Base-by-base conservation (phyloP, 495 filamentous ascomycete species). In the Letharia columbiana region DNA sequence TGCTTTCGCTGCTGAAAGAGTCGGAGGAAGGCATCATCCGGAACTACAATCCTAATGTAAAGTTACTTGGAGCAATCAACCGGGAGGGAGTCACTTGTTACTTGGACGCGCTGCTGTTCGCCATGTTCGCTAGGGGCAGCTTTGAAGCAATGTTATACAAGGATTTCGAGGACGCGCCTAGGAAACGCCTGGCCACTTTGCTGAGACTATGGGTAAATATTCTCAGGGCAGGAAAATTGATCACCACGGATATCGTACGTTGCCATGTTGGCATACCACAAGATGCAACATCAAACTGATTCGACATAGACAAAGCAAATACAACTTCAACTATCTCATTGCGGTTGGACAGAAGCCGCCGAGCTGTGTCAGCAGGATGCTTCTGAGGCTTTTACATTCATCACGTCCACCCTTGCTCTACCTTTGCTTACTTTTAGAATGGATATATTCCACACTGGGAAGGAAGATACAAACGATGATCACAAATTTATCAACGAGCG, bases 401-500 rank as follows among this genome's bases (percentile, higher is more conserved):
- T 98, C 61, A 96, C 93, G 4, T 92, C 90, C 62, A 91, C 85
- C 47, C 80, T 98, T 42, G 86, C 95, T 66, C 75, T 98, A 39
- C 94, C 94, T 8, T 84, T 96, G 11, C 84, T 98, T 31, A 91
- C 93, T 0, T 77, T 98, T 23, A 96, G 96, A 69, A 92, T 97
- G 81, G 92, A 97, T 71, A 87, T 98, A 37, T 97, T 90, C 68
- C 94, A 98, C 67, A 88, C 89, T 10, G 94, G 92, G 5, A 87
- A 86, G 67, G 91, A 94, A 72, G 85, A 91, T 66, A 84, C 83
- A 37, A 84, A 81, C 33, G 92, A 92, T 71, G 94, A 98, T 71
- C 94, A 97, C 77, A 95, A 94, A 72, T 90, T 96, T 61, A 83
- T 98, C 52, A 91, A 95, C 63, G 94, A 98, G 75, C 81, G 94